Conservation (phyloP, 2,329 filamentous ascomycete genomes). For the Fusarium piperis region DNA sequence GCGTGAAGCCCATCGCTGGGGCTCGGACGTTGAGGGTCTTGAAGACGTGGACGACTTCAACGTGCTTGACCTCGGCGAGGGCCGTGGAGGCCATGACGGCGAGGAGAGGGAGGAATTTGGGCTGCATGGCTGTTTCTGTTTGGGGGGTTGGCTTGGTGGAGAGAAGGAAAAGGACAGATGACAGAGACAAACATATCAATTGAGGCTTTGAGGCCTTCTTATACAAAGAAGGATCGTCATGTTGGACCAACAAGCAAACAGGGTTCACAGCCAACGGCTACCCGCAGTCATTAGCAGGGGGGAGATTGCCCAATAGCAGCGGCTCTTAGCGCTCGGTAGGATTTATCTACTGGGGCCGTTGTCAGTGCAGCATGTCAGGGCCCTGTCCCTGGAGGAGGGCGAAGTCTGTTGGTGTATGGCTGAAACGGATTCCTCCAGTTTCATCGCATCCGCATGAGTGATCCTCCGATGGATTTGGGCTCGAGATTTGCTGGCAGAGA, state of each 20-base stretch:
- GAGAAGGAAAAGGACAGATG: neutral
- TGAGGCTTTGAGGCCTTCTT: neutral
- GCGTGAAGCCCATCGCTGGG: slow-evolving; percentile 9
- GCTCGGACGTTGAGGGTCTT: slow-evolving; percentile 20
- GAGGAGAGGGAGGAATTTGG: slow-evolving; percentile 11
- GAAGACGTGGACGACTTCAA: slow-evolving; percentile 27
- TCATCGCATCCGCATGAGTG: neutral
- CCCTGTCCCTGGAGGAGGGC: neutral
- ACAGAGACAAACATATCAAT: neutral
- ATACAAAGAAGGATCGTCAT: neutral
- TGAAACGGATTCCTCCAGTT: neutral
- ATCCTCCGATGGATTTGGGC: neutral
- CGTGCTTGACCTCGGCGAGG: slow-evolving; percentile 1
- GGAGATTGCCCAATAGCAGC: neutral
- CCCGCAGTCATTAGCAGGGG: neutral
- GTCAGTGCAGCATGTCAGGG: neutral
- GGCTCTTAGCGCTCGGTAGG: neutral
- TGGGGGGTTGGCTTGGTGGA: neutral
- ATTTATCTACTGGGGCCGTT: neutral
- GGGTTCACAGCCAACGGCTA: neutral
- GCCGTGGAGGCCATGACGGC: slow-evolving; percentile 13
- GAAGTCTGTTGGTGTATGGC: neutral
- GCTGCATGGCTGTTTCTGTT: slow-evolving; percentile 11
- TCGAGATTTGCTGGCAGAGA: neutral
- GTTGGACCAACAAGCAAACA: neutral